A percentile compares a stretch with the other conserved stretches of the same genome.
phyloP scores from a whole-genome alignment of 2,329 filamentous ascomycete species.

The Zymoseptoria brevis region DNA sequence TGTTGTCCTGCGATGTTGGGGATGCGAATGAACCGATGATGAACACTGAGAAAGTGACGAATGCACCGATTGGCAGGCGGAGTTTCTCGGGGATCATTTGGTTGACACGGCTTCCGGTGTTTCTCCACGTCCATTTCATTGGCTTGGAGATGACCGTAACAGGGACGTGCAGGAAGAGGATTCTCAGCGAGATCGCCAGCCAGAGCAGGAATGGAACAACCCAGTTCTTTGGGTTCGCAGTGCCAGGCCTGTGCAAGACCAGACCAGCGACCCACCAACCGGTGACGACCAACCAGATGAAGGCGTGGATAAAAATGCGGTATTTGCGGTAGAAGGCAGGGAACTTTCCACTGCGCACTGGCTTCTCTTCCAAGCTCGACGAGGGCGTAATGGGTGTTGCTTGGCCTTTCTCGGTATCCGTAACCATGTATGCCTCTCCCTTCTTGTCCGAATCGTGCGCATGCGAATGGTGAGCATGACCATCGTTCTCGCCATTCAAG shows the following conservation, averaged over 20 bases:
- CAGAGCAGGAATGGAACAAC: slow-evolving; percentile 76
- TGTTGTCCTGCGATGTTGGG: slow-evolving; percentile 65
- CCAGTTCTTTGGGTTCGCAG: slow-evolving; percentile 53
- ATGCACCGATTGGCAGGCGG: slow-evolving; percentile 55
- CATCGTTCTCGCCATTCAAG: slow-evolving; percentile 14
- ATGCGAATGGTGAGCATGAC: slow-evolving; percentile 11
- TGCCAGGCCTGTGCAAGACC: slow-evolving; percentile 60
- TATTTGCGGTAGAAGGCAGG: slow-evolving; percentile 39
- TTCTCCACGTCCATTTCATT: slow-evolving; percentile 59
- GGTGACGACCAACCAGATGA: slow-evolving; percentile 20
- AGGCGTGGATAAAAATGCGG: slow-evolving; percentile 36
- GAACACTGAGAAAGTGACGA: slow-evolving; percentile 61
- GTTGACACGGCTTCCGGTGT: slow-evolving; percentile 53
- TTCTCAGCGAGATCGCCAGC: slow-evolving; percentile 63
- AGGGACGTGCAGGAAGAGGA: slow-evolving; percentile 67
- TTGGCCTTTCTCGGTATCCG: slow-evolving; percentile 18
- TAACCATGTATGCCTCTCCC: slow-evolving; percentile 13
- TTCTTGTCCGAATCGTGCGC: slow-evolving; percentile 10
- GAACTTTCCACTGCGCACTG: slow-evolving; percentile 15
- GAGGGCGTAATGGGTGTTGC: slow-evolving; percentile 10
- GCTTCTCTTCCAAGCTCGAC: slow-evolving; percentile 9
- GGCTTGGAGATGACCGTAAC: slow-evolving; percentile 58
- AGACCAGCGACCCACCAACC: slow-evolving; percentile 73
- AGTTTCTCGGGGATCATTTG: slow-evolving; percentile 58
- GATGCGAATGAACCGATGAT: slow-evolving; percentile 71